Base-by-base conservation (phyloP, 1,284 basidiomycete species). In the Sanghuangporus sanghuang region DNA sequence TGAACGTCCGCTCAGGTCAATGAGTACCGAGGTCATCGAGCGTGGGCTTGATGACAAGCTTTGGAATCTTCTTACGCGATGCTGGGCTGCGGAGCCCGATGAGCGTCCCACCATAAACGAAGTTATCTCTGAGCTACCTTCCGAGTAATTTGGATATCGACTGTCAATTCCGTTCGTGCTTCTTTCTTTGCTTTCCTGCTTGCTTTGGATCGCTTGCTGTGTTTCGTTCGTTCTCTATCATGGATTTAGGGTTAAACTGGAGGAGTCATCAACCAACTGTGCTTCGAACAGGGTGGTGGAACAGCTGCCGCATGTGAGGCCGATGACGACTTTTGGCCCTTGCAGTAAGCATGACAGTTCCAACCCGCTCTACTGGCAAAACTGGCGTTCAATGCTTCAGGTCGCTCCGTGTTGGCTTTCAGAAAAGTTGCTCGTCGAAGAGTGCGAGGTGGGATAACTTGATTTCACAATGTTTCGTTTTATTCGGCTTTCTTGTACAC, bases 11-110 rank as follows among this genome's bases (percentile, higher is more conserved):
- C 69, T 67, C 27, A 73, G 78, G 35, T 82, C 83, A 1, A 68
- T 63, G 3, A 75, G 78, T 46, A 57, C 68, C 0, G 69, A 68
- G 12, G 72, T 75, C n/a, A 57, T 76, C 27, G 69, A 69, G 48
- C 74, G 83, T 61, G 83, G 83, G 2, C 72, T 85, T 11, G 72
- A 80, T 64, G 78, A 83, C 65, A 67, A 72, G 21, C 62, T 84
- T 23, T 85, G 83, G 83, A 63, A 40, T 1, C 67, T 84, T 44
- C 69, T 85, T 67, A 65, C 71, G 32, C 64, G 60, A 18, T 84
- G 82, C 67, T 85, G 83, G 84, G 67, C 70, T 5, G 64, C 67
- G 18, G 69, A 74, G 8, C 71, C 75, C 2, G 60, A 62, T 23
- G 64, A 68, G 21, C 72, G 83, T 50, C 83, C 81, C 7, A 72